Evolutionary conservation across 1,139 yeast species (phyloP), one percentile per base, ranked within the genome.

Genomic region (Yamadazyma kanchanaburiensis): DNA sequence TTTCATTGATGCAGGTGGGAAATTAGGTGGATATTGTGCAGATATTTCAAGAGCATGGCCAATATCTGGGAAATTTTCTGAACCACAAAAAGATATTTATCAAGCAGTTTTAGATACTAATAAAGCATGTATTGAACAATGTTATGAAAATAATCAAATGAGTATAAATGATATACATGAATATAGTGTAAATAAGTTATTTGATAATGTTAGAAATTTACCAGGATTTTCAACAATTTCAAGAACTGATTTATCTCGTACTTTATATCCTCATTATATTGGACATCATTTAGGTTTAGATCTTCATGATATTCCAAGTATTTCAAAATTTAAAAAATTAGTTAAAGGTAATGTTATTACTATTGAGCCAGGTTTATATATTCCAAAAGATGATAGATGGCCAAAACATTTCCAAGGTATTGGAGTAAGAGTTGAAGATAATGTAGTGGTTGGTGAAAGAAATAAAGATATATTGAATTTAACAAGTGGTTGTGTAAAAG

Each of bases 21-120:
- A 86, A 36, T 59, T 82, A 24, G 98, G 97, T 17, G 96, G 96
- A 0, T 94, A 94, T 56, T 82, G 95, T 51, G 81, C 97, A 1
- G 99, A 94, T 55, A 91, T 94, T 27, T 88, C 97, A 2, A 70
- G 98, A 41, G 83, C 97, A 0, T 94, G 98, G 97, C 98, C 99
- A 8, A 83, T 81, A 31, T 71, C 74, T 21, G 62, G 72, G 1
- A 73, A 76, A 1, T 94, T 91, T 53, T 58, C 83, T 1, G 75
- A 64, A 4, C 78, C 95, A 1, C 98, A 94, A 56, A 70, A 68
- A 27, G 98, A 91, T 40, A 60, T 94, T 20, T 94, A 94, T 52
- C 83, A 85, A 45, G 95, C 91, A 2, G 95, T 91, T 6, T 62
- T 94, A 33, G 77, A 79, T 39, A 94, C 87, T 12, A 87, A 94